Percentiles rank a stretch among this genome's conserved stretches.
Conservation (phyloP, 306 rosid genomes). For the Sesbania bispinosa region DNA sequence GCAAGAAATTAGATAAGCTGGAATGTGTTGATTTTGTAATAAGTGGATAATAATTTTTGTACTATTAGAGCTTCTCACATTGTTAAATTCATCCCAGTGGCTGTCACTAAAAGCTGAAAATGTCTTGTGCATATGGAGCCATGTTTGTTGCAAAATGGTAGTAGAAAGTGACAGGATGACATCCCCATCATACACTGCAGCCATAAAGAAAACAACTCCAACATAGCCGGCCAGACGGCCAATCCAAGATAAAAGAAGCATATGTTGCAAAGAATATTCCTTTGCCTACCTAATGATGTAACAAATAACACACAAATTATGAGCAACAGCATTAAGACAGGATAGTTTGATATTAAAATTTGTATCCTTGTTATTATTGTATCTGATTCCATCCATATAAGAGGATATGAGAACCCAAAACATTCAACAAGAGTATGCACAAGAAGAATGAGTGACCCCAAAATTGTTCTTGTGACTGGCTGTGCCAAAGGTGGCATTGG, state of each 20-base stretch:
- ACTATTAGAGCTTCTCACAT: not conserved
- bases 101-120: constrained; percentile 33
- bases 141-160: constrained; percentile 30
- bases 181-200: constrained; percentile 2
- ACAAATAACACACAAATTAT: not conserved
- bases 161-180: constrained; percentile 30
- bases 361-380: not conserved
- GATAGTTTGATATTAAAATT: not conserved
- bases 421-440: not conserved
- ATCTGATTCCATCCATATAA: constrained; percentile 8
- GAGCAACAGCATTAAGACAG: not conserved
- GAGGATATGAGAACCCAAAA: not conserved
- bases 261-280: constrained; percentile 49
- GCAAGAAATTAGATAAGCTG: not conserved
- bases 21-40: not conserved
- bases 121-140: constrained; percentile 25
- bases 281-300: constrained; percentile 1
- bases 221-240: constrained; percentile 38
- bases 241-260: constrained; percentile 16
- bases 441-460: constrained; percentile 37
- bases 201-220: constrained; percentile 19
- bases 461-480: constrained; percentile 75
- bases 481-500: constrained; percentile 89
- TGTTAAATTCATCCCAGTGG: constrained; percentile 1
- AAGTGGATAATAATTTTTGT: constrained; percentile 1